Evolutionary conservation across 306 rosid genomes (phyloP).

Genomic region (Cercis canadensis): DNA sequence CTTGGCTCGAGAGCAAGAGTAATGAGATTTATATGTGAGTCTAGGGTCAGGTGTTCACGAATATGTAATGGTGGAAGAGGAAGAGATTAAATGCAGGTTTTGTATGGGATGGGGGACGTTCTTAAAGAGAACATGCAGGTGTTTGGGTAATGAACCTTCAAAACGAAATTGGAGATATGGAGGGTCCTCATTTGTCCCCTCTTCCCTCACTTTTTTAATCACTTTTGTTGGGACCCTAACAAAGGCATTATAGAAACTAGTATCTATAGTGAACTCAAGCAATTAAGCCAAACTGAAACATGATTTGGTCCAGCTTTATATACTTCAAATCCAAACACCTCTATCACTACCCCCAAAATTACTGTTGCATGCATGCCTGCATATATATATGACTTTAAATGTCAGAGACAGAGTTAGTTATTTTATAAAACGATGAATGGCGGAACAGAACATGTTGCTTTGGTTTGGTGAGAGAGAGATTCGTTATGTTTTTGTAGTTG

Average conservation of each 20-base stretch:
- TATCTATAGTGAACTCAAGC: constrained; percentile 1
- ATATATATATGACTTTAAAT: neutral
- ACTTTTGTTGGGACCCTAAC: neutral
- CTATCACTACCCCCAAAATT: too few species aligned
- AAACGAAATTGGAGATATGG: constrained; percentile 43
- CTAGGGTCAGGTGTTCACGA: neutral
- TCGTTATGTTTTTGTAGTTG: neutral
- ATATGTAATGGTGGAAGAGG: neutral
- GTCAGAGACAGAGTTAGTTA: constrained; percentile 5
- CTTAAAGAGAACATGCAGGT: constrained; percentile 67
- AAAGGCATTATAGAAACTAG: neutral
- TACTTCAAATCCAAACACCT: too few species aligned
- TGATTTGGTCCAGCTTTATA: neutral
- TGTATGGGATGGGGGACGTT: constrained; percentile 31
- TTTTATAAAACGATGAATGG: neutral
- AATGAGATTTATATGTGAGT: neutral
- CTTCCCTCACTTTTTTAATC: constrained; percentile 13
- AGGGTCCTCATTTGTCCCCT: constrained; percentile 54
- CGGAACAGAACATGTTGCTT: neutral
- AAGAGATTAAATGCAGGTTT: constrained; percentile 48
- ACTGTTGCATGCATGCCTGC: neutral
- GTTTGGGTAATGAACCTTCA: constrained; percentile 52
- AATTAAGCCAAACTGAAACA: constrained; percentile 8
- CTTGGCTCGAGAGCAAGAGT: neutral
- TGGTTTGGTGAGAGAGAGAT: neutral